A percentile compares a stretch with the other conserved stretches of the same genome.
phyloP scores from a whole-genome alignment of 441 rosid species.

The Oxalis stricta region DNA sequence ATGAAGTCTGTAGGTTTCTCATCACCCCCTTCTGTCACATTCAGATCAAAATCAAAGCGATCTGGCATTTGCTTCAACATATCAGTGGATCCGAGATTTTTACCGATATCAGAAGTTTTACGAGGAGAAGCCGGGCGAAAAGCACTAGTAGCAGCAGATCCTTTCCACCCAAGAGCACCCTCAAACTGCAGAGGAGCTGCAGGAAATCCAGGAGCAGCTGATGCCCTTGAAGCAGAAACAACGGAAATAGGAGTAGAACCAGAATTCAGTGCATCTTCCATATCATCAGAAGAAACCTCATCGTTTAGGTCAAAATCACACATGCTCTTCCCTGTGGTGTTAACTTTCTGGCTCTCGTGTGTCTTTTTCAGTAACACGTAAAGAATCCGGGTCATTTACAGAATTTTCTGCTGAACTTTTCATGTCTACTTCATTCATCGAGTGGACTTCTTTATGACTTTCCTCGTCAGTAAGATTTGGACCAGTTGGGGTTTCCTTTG shows the following conservation, averaged over 20 bases:
- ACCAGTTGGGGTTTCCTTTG: conserved; percentile 28
- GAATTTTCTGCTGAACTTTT: conserved; percentile 27
- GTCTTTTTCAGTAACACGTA: conserved; percentile 40
- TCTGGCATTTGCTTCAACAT: conserved; percentile 32
- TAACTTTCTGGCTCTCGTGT: conserved; percentile 43
- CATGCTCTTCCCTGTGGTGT: conserved; percentile 36
- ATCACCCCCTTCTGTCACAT: conserved; percentile 68
- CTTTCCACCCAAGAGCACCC: conserved; percentile 70
- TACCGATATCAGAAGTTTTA: conserved; percentile 31
- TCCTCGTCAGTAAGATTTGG: conserved; percentile 31
- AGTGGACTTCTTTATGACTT: conserved; percentile 15
- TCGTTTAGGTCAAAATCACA: conserved; percentile 80
- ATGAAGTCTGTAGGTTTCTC: conserved; percentile 36
- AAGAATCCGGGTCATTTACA: conserved; percentile 39
- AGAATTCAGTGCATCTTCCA: conserved; percentile 35
- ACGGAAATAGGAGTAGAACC: conserved; percentile 35
- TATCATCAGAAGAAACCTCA: conserved; percentile 66
- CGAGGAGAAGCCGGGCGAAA: conserved; percentile 64
- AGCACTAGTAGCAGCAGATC: conserved; percentile 65
- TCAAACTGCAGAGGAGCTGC: conserved; percentile 54
- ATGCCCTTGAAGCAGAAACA: conserved; percentile 53
- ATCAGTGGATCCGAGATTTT: conserved; percentile 21
- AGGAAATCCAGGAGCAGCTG: conserved; percentile 43
- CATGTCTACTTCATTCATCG: conserved; percentile 21
- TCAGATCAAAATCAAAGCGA: conserved; percentile 73